Evolutionary conservation across 2,329 filamentous ascomycete genomes (phyloP).

Genomic region (Aspergillus sclerotialis): DNA sequence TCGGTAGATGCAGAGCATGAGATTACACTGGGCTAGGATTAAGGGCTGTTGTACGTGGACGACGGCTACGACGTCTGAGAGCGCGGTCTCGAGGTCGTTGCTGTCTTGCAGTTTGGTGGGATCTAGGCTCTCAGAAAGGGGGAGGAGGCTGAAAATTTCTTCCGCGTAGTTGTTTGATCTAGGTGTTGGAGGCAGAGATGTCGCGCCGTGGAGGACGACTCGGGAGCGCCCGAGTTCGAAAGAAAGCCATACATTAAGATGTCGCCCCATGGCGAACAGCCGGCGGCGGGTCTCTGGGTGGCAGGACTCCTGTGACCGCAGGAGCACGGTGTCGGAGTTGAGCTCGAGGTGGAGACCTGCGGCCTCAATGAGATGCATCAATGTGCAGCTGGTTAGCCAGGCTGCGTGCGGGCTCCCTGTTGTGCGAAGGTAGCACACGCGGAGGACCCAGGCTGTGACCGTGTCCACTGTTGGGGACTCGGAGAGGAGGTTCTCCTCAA

Average conservation of each 20-base stretch:
- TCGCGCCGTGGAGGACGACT: conserved; percentile 43
- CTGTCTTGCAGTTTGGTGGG: conserved; percentile 40
- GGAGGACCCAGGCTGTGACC: conserved; percentile 44
- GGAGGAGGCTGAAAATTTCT: conserved; percentile 48
- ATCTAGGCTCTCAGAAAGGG: conserved; percentile 48
- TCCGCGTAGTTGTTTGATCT: conserved; percentile 37
- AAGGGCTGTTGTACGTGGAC: conserved; percentile 37
- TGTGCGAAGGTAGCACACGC: conserved; percentile 47
- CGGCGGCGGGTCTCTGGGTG: conserved; percentile 35
- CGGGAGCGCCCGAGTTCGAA: conserved; percentile 53
- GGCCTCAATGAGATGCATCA: conserved; percentile 54
- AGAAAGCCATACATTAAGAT: conserved; percentile 54
- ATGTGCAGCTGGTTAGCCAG: conserved; percentile 49
- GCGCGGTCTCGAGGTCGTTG: conserved; percentile 37
- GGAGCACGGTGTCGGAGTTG: conserved; percentile 9
- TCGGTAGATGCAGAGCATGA: conserved; percentile 50
- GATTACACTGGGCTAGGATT: conserved; percentile 47
- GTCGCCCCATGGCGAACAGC: conserved; percentile 47
- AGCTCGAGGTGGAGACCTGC: conserved; percentile 32
- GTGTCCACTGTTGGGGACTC: conserved; percentile 22
- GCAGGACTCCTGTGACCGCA: conserved; percentile 8
- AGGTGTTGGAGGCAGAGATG: conserved; percentile 33
- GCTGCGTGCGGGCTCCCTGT: conserved; percentile 48
- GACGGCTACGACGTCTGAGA: conserved; percentile 36
- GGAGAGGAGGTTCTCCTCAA: conserved; percentile 36